Percentiles rank a stretch among this genome's conserved stretches.
These are phyloP conservation scores for Clitopilus hobsonii DNA, from an alignment of 768 basidiomycete genomes.

Conservation along the genomic window DNA sequence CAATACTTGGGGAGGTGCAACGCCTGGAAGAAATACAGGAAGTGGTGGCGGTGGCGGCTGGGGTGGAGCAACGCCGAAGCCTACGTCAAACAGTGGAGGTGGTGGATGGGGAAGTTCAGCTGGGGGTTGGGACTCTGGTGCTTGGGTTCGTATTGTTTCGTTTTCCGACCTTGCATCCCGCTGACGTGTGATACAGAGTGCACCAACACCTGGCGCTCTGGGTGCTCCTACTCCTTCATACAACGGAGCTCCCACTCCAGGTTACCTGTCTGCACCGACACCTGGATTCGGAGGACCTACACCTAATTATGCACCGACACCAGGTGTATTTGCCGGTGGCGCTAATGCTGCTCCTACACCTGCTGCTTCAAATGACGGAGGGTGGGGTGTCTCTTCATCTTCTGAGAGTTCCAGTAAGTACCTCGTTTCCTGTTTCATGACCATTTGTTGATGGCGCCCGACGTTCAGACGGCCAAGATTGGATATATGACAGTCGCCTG, in stretches of 20 bases:
- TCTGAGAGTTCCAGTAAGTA: slow-evolving; percentile 5
- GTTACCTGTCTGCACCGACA: slow-evolving; percentile 31
- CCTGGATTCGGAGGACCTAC: slow-evolving; percentile 32
- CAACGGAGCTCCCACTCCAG: slow-evolving; percentile 45
- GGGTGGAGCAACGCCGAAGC: slow-evolving; percentile 43
- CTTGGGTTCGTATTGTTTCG: slow-evolving; percentile 15
- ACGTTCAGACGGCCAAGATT: too few relatives aligned
- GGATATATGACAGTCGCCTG: slow-evolving; percentile 33
- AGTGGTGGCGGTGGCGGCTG: slow-evolving; percentile 18
- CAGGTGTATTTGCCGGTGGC: slow-evolving; percentile 19
- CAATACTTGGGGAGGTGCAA: slow-evolving; percentile 26
- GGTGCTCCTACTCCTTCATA: slow-evolving; percentile 35
- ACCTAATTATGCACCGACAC: slow-evolving; percentile 27
- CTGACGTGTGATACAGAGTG: slow-evolving; percentile 26
- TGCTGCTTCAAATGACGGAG: slow-evolving; percentile 15
- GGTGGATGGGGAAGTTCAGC: slow-evolving; percentile 22
- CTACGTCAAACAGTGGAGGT: slow-evolving; percentile 12
- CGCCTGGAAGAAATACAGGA: slow-evolving; percentile 23
- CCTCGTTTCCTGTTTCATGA: neutral
- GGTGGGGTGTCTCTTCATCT: slow-evolving; percentile 8
- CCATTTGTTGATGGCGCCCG: too few relatives aligned
- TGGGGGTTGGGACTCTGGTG: slow-evolving; percentile 18
- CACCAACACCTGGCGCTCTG: slow-evolving; percentile 46
- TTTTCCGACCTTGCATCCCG: neutral
- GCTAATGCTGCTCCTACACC: slow-evolving; percentile 36